Percentiles rank a stretch among this genome's conserved stretches.
phyloP scores from a whole-genome alignment of 2,329 filamentous ascomycete genomes.

The Colletotrichum sp. region DNA sequence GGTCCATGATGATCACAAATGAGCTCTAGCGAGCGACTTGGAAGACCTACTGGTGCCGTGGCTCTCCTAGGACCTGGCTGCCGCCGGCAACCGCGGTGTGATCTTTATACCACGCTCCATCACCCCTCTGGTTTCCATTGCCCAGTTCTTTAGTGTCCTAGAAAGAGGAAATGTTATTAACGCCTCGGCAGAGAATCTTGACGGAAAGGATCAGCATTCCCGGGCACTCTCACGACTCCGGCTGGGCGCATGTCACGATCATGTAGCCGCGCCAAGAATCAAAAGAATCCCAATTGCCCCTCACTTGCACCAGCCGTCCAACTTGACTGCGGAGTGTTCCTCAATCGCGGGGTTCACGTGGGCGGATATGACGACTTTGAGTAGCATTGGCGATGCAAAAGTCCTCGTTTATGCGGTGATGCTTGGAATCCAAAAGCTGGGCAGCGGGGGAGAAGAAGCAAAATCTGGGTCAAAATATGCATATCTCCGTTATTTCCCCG shows the following conservation, averaged over 20 bases:
- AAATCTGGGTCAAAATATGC: not conserved
- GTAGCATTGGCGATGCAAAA: not conserved
- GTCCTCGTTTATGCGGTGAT: not conserved
- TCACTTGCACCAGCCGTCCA: not conserved
- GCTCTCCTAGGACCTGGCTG: not conserved
- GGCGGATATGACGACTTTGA: not conserved
- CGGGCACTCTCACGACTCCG: not conserved
- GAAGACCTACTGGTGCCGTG: not conserved
- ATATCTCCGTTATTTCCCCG: not conserved
- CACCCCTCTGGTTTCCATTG: not conserved
- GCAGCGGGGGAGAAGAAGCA: not conserved
- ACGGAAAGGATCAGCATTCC: not conserved
- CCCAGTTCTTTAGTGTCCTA: not conserved
- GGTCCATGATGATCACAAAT: not conserved
- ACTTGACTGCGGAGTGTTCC: not conserved
- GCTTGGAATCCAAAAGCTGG: not conserved
- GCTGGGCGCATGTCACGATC: conserved; percentile 11
- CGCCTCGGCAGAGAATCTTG: not conserved
- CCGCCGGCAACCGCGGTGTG: not conserved
- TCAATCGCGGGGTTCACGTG: not conserved
- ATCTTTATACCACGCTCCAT: not conserved
- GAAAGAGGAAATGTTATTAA: not conserved
- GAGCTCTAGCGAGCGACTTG: not conserved
- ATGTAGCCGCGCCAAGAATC: not conserved
- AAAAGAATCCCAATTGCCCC: not conserved